phyloP scores from a whole-genome alignment of 805 yeast genomes.

The Yamadazyma paraphyllophila region DNA sequence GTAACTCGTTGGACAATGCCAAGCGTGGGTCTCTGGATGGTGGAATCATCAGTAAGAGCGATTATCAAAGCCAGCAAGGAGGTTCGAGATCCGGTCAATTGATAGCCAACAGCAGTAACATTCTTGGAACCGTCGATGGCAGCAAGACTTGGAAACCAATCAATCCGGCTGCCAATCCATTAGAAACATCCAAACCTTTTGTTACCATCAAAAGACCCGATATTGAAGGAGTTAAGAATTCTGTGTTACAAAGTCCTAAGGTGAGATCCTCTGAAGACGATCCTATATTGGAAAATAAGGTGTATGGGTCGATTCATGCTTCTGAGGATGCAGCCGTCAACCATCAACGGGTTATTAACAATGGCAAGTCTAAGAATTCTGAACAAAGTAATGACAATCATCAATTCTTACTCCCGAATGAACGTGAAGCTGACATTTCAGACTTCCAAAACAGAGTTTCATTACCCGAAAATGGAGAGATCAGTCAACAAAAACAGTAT shows the following conservation, averaged over 20 bases:
- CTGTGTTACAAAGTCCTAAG: constrained; percentile 22
- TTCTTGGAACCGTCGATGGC: constrained; percentile 15
- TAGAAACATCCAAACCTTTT: constrained; percentile 60
- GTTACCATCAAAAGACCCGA: constrained; percentile 66
- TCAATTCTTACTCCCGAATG: constrained; percentile 22
- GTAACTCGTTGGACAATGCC: constrained; percentile 39
- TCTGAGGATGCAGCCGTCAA: constrained; percentile 46
- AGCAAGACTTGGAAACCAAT: constrained; percentile 47
- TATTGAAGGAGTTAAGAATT: constrained; percentile 17
- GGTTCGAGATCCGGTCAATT: neutral
- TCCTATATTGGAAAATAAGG: constrained; percentile 8
- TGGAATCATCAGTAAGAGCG: neutral
- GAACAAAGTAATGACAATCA: constrained; percentile 16
- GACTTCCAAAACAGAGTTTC: constrained; percentile 17
- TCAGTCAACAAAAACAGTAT: constrained; percentile 36
- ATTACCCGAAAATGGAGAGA: constrained; percentile 21
- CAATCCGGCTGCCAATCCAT: constrained; percentile 69
- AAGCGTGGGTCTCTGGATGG: constrained; percentile 5
- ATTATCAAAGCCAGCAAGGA: neutral
- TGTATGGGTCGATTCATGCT: constrained; percentile 37
- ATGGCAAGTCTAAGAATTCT: constrained; percentile 12
- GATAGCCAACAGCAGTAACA: constrained; percentile 9
- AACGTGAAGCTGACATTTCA: constrained; percentile 25
- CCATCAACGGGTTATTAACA: neutral
- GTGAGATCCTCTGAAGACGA: constrained; percentile 4